A percentile compares a stretch with the other conserved stretches of the same genome.
These are phyloP conservation scores for Beta corolliflora DNA, from an alignment of 179 eudicot genomes.

Conservation along the genomic window DNA sequence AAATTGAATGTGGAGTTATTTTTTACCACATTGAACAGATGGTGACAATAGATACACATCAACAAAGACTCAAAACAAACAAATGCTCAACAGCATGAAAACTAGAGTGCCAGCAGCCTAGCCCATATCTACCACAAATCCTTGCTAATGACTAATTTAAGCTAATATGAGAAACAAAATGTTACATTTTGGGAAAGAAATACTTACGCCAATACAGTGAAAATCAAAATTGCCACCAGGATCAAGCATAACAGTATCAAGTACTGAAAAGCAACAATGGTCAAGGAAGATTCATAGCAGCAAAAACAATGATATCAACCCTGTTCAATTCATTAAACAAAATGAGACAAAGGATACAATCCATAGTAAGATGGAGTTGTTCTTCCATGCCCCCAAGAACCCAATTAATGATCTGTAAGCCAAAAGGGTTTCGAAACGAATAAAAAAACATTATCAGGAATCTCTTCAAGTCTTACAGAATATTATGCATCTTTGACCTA, in stretches of 20 bases:
- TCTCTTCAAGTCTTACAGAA: no score
- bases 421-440: neutral
- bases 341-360: conserved; percentile 63
- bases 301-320: neutral
- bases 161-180: neutral
- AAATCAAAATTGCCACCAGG: conserved; percentile 73
- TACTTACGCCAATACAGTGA: conserved; percentile 94
- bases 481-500: neutral
- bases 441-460: neutral
- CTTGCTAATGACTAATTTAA: neutral
- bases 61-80: conserved; percentile 1
- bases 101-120: neutral
- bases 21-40: neutral
- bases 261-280: conserved; percentile 51
- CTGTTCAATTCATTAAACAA: neutral
- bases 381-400: conserved; percentile 90
- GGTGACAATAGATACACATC: conserved; percentile 1
- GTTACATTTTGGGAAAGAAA: conserved; percentile 1
- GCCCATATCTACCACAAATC: neutral
- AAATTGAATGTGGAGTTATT: neutral
- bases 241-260: conserved; percentile 70
- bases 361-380: conserved; percentile 78
- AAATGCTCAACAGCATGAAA: neutral
- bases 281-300: conserved; percentile 28
- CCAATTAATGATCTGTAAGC: conserved; percentile 77